A percentile compares a stretch with the other conserved stretches of the same genome.
Conservation (phyloP, 2,329 filamentous ascomycete genomes). For the Xylariaceae sp. region DNA sequence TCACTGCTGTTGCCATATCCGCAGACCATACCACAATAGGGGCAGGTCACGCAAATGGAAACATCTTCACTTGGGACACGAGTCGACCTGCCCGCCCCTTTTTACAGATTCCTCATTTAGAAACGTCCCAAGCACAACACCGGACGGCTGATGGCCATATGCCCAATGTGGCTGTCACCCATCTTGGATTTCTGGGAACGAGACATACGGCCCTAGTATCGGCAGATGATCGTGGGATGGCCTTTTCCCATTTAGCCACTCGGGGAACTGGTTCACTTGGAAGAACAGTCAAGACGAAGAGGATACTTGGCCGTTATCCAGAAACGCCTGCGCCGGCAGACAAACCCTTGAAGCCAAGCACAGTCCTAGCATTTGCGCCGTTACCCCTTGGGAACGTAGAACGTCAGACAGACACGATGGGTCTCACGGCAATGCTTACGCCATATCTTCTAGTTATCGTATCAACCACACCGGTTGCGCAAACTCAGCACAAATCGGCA, state of each 20-base stretch:
- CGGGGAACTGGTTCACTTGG: conserved; percentile 83
- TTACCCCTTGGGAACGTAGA: conserved; percentile 92
- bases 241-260: conserved; percentile 93
- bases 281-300: conserved; percentile 78
- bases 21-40: conserved; percentile 91
- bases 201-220: conserved; percentile 92
- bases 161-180: conserved; percentile 69
- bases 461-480: conserved; percentile 90
- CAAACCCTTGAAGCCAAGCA: conserved; percentile 80
- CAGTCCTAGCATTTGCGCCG: conserved; percentile 85
- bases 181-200: conserved; percentile 91
- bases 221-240: conserved; percentile 92
- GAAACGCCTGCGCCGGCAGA: conserved; percentile 56
- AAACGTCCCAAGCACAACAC: conserved; percentile 57
- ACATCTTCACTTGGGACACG: conserved; percentile 97
- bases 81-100: conserved; percentile 78
- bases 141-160: conserved; percentile 78
- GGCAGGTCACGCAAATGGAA: conserved; percentile 80
- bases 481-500: conserved; percentile 91
- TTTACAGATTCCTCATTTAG: conserved; percentile 74
- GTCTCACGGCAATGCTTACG: conserved; percentile 89
- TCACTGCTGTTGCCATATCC: conserved; percentile 84
- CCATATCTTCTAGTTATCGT: conserved; percentile 95
- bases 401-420: conserved; percentile 78
- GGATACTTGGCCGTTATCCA: conserved; percentile 88